Conservation (phyloP, 768 basidiomycete genomes). For the Mycena epipterygia region DNA sequence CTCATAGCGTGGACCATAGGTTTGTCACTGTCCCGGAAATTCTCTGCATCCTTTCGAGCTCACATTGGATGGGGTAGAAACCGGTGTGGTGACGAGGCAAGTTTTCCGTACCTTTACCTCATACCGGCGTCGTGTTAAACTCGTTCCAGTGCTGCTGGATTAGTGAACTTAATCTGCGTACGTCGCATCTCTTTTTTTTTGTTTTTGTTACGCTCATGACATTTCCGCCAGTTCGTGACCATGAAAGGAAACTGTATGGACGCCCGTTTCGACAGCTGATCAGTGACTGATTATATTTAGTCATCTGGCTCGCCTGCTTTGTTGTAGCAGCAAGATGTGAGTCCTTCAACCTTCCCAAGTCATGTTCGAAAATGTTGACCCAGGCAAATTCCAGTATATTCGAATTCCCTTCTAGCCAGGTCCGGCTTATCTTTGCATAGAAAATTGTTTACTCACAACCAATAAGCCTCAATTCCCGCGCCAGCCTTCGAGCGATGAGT, state of each 20-base stretch:
- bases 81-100: conserved; percentile 19
- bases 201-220: not conserved
- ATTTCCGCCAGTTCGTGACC: not conserved
- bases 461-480: conserved; percentile 13
- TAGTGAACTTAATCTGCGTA: conserved; percentile 10
- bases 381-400: conserved; percentile 1
- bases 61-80: conserved; percentile 1
- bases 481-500: conserved; percentile 5
- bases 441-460: not conserved
- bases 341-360: not conserved
- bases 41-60: not conserved
- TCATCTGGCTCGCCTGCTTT: conserved; percentile 16
- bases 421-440: not conserved
- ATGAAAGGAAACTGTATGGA: conserved; percentile 13
- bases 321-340: conserved; percentile 7
- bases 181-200: not conserved
- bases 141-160: conserved; percentile 1
- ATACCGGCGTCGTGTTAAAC: not conserved
- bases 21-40: not conserved
- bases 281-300: not conserved
- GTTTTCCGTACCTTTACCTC: not conserved
- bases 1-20: conserved; percentile 21
- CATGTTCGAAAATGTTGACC: not conserved
- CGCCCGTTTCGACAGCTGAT: not conserved
- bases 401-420: conserved; percentile 16